These are phyloP conservation scores for Pseudogymnoascus destructans DNA, from an alignment of 2,329 filamentous ascomycete genomes.

Conservation along the genomic window DNA sequence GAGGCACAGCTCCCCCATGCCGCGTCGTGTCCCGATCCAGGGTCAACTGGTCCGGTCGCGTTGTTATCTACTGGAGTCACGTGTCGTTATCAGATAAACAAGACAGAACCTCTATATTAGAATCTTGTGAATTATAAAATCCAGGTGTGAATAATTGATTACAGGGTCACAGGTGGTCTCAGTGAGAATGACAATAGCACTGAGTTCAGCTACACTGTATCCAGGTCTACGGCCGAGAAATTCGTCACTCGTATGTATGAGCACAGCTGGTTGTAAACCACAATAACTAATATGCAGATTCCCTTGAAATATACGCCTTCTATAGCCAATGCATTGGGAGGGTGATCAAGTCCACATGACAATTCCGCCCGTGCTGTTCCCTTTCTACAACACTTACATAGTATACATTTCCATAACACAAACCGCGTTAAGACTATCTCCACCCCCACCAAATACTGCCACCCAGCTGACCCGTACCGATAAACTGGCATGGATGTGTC, in stretches of 20 bases:
- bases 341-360: background rate
- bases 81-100: background rate
- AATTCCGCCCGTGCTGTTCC: background rate
- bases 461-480: background rate
- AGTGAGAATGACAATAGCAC: background rate
- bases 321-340: constrained; percentile 3
- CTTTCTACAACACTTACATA: constrained; percentile 7
- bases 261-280: background rate
- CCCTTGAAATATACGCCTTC: constrained; percentile 1
- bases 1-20: constrained; percentile 6
- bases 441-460: background rate
- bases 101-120: background rate
- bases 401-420: constrained; percentile 5
- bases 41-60: constrained; percentile 1
- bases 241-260: background rate
- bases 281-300: constrained; percentile 1
- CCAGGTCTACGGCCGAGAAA: background rate
- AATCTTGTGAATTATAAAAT: background rate
- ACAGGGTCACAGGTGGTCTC: too few relatives aligned
- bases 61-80: background rate
- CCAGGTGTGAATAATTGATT: background rate
- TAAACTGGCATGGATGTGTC: background rate
- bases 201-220: background rate
- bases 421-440: background rate
- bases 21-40: constrained; percentile 7